These are phyloP conservation scores for Salvia sclarea DNA, from an alignment of 305 asterid genomes.

Conservation along the genomic window DNA sequence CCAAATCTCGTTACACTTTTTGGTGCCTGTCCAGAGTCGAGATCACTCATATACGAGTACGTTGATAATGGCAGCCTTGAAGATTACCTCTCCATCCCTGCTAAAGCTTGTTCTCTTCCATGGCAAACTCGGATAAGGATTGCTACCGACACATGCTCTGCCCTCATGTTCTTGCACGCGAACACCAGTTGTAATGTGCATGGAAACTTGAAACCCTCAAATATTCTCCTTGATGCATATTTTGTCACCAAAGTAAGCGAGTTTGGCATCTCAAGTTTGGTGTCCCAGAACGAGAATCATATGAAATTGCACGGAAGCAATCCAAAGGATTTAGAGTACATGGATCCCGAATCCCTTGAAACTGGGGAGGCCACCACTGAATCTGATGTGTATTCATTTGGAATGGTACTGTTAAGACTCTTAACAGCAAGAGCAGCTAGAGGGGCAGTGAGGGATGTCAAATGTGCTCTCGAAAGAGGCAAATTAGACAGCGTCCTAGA, in stretches of 20 bases:
- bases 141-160: conserved; percentile 65
- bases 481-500: conserved; percentile 56
- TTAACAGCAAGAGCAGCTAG: conserved; percentile 68
- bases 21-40: conserved; percentile 82
- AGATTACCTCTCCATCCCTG: conserved; percentile 54
- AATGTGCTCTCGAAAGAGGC: conserved; percentile 65
- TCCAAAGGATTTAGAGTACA: conserved; percentile 45
- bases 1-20: conserved; percentile 78
- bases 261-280: conserved; percentile 55
- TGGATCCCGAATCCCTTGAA: conserved; percentile 57
- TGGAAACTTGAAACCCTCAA: conserved; percentile 72
- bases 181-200: conserved; percentile 48
- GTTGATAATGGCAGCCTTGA: conserved; percentile 81
- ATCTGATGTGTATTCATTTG: conserved; percentile 83
- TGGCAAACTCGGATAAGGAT: conserved; percentile 83
- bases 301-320: conserved; percentile 30
- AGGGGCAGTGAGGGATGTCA: conserved; percentile 60
- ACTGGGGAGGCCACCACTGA: conserved; percentile 54
- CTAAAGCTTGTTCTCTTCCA: conserved; percentile 54
- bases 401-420: conserved; percentile 62
- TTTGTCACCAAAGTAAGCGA: conserved; percentile 73
- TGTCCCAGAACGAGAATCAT: conserved; percentile 35
- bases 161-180: conserved; percentile 72
- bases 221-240: conserved; percentile 66
- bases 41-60: conserved; percentile 81